phyloP scores from a whole-genome alignment of 1,284 basidiomycete species.

The Cutaneotrichosporon sp. region DNA sequence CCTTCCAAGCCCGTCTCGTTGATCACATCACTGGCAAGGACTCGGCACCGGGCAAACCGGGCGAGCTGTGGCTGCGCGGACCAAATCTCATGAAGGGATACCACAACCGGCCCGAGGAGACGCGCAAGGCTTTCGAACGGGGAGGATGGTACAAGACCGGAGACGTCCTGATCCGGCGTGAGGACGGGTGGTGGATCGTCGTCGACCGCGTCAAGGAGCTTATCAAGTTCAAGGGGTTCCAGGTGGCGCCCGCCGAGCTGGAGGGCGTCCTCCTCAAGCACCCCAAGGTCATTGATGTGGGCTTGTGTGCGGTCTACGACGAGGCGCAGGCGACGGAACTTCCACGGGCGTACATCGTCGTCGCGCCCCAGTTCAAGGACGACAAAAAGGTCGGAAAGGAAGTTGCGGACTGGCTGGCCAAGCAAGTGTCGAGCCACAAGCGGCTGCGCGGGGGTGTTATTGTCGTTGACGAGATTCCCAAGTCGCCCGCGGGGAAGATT shows the following conservation, averaged over 20 bases:
- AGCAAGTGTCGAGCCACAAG: slow-evolving; percentile 53
- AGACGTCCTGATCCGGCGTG: slow-evolving; percentile 62
- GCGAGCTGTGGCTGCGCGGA: slow-evolving; percentile 75
- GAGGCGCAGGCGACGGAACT: slow-evolving; percentile 57
- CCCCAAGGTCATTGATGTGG: slow-evolving; percentile 63
- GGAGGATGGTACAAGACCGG: slow-evolving; percentile 77
- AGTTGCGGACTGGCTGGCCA: slow-evolving; percentile 46
- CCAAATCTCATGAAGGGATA: slow-evolving; percentile 68
- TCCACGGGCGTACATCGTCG: slow-evolving; percentile 28
- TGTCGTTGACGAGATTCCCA: slow-evolving; percentile 51
- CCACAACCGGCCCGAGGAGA: slow-evolving; percentile 62
- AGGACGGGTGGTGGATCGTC: slow-evolving; percentile 55
- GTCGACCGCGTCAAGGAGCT: slow-evolving; percentile 62
- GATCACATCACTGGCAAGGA: slow-evolving; percentile 34
- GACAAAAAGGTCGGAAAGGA: not conserved
- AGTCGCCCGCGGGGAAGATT: slow-evolving; percentile 47
- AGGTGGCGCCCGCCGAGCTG: slow-evolving; percentile 78
- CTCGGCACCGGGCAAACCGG: slow-evolving; percentile 57
- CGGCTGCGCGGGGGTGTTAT: slow-evolving; percentile 51
- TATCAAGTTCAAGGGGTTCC: slow-evolving; percentile 63
- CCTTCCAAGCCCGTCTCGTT: slow-evolving; percentile 70
- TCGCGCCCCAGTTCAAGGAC: not conserved
- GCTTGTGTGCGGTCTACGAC: slow-evolving; percentile 64
- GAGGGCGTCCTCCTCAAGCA: slow-evolving; percentile 68
- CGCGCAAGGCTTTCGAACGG: slow-evolving; percentile 59